Conservation (phyloP, 495 filamentous ascomycete species). For the Evansstolkia leycettana region DNA sequence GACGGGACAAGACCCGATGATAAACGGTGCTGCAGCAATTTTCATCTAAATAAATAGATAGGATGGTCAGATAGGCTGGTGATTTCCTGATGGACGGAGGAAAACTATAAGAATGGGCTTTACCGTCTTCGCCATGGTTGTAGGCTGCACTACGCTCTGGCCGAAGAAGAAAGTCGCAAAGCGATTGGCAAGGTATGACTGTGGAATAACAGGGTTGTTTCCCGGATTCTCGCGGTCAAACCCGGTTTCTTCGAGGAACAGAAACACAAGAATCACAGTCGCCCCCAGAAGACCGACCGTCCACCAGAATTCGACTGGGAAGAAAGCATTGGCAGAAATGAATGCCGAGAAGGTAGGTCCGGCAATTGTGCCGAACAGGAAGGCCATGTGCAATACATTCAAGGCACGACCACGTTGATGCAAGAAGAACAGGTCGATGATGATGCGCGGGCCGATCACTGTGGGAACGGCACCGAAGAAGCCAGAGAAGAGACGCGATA, state of each 20-base stretch:
- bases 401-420: conserved; percentile 23
- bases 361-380: conserved; percentile 8
- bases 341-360: conserved; percentile 26
- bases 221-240: conserved; percentile 6
- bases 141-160: conserved; percentile 10
- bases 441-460: conserved; percentile 12
- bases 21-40: conserved; percentile 12
- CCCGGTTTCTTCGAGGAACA: conserved; percentile 26
- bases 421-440: conserved; percentile 21
- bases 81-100: no score
- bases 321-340: conserved; percentile 16
- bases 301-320: conserved; percentile 31
- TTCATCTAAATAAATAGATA: no score
- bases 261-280: conserved; percentile 15
- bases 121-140: conserved; percentile 9
- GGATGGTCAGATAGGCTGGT: no score
- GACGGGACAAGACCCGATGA: conserved; percentile 21
- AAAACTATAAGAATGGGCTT: no score
- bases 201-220: conserved; percentile 7
- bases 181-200: conserved; percentile 14
- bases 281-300: conserved; percentile 16
- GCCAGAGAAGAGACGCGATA: conserved; percentile 19
- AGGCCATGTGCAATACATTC: conserved; percentile 13
- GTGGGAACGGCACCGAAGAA: conserved; percentile 12
- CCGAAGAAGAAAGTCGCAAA: conserved; percentile 21